Conservation (phyloP, 768 basidiomycete genomes). For the Auriscalpium microsporum region DNA sequence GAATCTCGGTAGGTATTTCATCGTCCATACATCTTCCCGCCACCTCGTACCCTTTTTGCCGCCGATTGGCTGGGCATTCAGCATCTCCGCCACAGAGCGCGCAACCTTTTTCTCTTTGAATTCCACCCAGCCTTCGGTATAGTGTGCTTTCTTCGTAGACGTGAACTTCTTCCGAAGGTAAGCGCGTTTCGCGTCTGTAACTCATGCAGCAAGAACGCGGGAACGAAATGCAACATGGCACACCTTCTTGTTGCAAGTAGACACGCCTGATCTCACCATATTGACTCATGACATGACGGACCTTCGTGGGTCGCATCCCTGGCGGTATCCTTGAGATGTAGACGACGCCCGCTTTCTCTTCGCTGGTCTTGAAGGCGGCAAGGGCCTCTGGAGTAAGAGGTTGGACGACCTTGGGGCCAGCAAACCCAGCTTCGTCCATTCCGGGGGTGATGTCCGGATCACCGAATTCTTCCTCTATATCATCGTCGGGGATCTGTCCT, state of each 20-base stretch:
- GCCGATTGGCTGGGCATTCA: slow-evolving; percentile 93
- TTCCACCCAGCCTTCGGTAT: slow-evolving; percentile 97
- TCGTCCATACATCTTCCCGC: slow-evolving; percentile 98
- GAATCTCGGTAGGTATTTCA: slow-evolving; percentile 97
- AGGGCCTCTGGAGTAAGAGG: slow-evolving; percentile 70
- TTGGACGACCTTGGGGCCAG: slow-evolving; percentile 57
- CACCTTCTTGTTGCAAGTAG: slow-evolving; percentile 90
- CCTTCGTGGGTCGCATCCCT: slow-evolving; percentile 95
- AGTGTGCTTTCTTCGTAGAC: slow-evolving; percentile 78
- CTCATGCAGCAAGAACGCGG: slow-evolving; percentile 1
- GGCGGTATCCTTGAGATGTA: slow-evolving; percentile 97
- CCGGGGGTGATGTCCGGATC: slow-evolving; percentile 18
- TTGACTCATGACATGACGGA: slow-evolving; percentile 84
- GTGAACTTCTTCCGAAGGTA: slow-evolving; percentile 78
- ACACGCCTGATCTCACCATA: slow-evolving; percentile 90
- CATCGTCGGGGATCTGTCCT: no score
- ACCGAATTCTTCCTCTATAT: no score
- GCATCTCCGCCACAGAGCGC: slow-evolving; percentile 83
- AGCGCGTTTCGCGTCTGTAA: slow-evolving; percentile 74
- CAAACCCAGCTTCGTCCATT: slow-evolving; percentile 52
- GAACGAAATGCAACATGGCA: slow-evolving; percentile 14
- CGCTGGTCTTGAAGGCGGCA: slow-evolving; percentile 63
- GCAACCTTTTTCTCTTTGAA: slow-evolving; percentile 93
- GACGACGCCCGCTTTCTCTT: slow-evolving; percentile 74
- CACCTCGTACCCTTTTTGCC: slow-evolving; percentile 86